Evolutionary conservation across 2,329 filamentous ascomycete species (phyloP).

Genomic region (Colletotrichum destructivum): DNA sequence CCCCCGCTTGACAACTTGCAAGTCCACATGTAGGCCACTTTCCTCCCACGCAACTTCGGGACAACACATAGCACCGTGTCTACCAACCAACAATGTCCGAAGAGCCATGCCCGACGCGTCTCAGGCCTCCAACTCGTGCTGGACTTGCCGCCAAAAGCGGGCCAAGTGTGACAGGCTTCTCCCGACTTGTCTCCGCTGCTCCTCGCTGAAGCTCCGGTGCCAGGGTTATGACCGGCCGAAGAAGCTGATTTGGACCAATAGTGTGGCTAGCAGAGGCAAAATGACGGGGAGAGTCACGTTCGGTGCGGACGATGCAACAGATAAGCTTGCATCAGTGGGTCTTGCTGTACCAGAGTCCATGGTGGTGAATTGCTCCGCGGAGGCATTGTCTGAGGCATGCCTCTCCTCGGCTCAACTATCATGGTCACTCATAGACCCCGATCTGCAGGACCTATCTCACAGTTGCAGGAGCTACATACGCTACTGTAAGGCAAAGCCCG

Average conservation of each 20-base stretch:
- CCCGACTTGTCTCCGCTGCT: conserved; percentile 31
- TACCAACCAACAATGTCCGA: conserved; percentile 21
- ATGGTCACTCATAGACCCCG: conserved; percentile 23
- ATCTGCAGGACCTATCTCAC: conserved; percentile 22
- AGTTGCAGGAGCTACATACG: conserved; percentile 36
- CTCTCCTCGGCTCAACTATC: background rate
- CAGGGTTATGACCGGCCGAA: conserved; percentile 32
- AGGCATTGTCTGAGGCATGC: background rate
- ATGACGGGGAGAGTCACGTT: conserved; percentile 30
- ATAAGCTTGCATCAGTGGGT: background rate
- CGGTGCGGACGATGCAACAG: background rate
- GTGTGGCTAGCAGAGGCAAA: conserved; percentile 34
- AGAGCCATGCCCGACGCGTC: conserved; percentile 31
- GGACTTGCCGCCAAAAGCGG: conserved; percentile 37
- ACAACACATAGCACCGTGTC: background rate
- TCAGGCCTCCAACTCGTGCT: conserved; percentile 34
- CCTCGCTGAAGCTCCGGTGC: conserved; percentile 35
- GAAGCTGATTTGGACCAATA: conserved; percentile 35
- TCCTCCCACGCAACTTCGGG: background rate
- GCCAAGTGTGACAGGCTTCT: conserved; percentile 37
- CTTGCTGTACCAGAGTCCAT: background rate
- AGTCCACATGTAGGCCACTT: conserved; percentile 7
- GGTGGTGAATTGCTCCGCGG: background rate
- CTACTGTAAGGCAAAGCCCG: conserved; percentile 20
- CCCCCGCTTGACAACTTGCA: background rate